Evolutionary conservation across 768 basidiomycete genomes (phyloP), one percentile per base, ranked within the genome.

Genomic region (Naganishia vaughanmartiniae): DNA sequence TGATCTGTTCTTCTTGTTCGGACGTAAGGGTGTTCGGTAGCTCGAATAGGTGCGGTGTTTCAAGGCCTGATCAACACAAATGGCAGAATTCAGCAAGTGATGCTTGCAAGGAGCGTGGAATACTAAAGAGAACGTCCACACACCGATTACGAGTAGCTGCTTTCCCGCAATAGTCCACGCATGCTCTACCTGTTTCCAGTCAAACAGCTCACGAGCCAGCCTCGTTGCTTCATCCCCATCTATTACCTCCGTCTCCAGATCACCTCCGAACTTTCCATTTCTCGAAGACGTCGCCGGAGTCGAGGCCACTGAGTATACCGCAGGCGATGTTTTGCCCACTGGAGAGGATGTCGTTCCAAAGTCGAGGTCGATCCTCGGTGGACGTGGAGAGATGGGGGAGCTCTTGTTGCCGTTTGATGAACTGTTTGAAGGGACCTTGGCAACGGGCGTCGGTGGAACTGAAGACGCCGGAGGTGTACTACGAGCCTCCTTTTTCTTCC

Each of bases 351-450:
- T 2, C 2, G 30, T 34, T 26, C 57, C 42, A 26, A 63, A 63
- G 17, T 63, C 60, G 24, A 63, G 60, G 34, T 63, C 60, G 26
- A 63, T 63, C 39, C 28, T 46, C 9, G 60, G 60, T 15, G 60
- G 36, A 10, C 19, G 36, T 3, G 60, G 26, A 10, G 60, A 45
- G n/a, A 45, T 24, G 26, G 42, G 30, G 7, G 54, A 55, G 10
- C 14, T 26, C 12, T 4, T 17, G 7, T 7, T 7, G 21, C 48
- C 17, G 53, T 54, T 24, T 30, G 57, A 36, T n/a, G 57, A 19
- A 4, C 31, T 12, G 31, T 46, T 63, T 17, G 42, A 46, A 1
- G 57, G 26, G 19, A 28, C 33, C 31, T 9, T 21, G 9, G 33
- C 11, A 4, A 31, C 4, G 12, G 60, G 4, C 21, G 60, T 26